phyloP scores from a whole-genome alignment of 164 flowering plant genomes.

The Aristolochia fimbriata region DNA sequence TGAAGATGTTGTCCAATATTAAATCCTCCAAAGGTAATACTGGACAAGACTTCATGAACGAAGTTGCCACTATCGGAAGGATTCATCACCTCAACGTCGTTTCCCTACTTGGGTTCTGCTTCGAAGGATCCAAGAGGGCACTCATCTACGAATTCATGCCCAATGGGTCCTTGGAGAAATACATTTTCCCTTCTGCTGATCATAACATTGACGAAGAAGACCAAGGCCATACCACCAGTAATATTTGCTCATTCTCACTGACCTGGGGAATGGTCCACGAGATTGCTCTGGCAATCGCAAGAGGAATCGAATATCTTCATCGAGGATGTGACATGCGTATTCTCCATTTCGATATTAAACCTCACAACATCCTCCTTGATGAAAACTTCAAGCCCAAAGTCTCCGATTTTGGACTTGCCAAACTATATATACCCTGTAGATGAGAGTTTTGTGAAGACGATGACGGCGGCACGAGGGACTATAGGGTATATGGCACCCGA shows the following conservation, averaged over 20 bases:
- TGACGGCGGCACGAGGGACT: constrained; percentile 5
- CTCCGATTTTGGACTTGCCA: constrained; percentile 12
- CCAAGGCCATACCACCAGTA: too few relatives aligned
- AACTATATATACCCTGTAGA: not conserved
- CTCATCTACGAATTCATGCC: constrained; percentile 15
- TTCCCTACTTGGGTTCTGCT: constrained; percentile 7
- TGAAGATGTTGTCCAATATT: constrained; percentile 26
- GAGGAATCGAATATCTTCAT: constrained; percentile 10
- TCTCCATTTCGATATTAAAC: constrained; percentile 16
- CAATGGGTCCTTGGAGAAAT: constrained; percentile 9
- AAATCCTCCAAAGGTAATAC: constrained; percentile 10
- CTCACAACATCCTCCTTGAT: constrained; percentile 10
- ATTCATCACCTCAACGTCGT: constrained; percentile 11
- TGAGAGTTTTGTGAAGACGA: not conserved
- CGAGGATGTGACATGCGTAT: constrained; percentile 11
- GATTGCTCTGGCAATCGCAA: constrained; percentile 8
- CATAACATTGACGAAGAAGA: too few relatives aligned
- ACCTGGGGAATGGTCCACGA: constrained; percentile 3
- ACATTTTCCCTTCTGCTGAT: not conserved
- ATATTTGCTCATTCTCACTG: not conserved
- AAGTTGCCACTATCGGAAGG: constrained; percentile 12
- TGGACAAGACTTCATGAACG: constrained; percentile 10
- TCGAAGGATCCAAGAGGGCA: constrained; percentile 6
- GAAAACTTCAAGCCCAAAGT: constrained; percentile 9
- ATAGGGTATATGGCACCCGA: constrained; percentile 12